phyloP scores from a whole-genome alignment of 768 basidiomycete species.

The Leucocoprinus sp. region DNA sequence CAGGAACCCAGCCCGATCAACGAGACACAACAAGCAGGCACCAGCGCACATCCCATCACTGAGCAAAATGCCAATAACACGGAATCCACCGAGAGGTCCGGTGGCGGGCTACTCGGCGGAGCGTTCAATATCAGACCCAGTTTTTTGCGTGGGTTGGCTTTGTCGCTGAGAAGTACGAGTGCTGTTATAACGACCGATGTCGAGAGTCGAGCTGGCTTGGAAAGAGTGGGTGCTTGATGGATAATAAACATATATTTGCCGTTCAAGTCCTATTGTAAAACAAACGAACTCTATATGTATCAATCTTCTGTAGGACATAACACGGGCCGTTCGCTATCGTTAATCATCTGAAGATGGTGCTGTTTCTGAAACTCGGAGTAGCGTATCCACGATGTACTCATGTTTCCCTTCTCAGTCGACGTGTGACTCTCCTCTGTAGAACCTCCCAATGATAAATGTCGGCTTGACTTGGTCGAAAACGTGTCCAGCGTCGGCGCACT shows the following conservation, averaged over 20 bases:
- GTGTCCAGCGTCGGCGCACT: not conserved
- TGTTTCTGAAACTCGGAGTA: conserved; percentile 2
- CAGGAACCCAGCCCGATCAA: too few relatives aligned
- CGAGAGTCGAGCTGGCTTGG: conserved; percentile 14
- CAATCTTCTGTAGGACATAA: not conserved
- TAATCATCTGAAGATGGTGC: not conserved
- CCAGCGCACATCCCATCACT: conserved; percentile 1
- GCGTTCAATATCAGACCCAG: conserved; percentile 19
- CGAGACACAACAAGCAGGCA: conserved; percentile 11
- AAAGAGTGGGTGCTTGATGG: conserved; percentile 12
- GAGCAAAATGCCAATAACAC: conserved; percentile 6
- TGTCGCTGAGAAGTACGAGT: not conserved
- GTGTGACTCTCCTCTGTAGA: not conserved
- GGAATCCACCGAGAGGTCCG: conserved; percentile 12
- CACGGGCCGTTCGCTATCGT: not conserved
- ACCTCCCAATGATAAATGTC: not conserved
- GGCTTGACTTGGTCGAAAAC: not conserved
- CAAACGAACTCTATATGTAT: not conserved
- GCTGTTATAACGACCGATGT: conserved; percentile 12
- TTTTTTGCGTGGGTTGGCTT: conserved; percentile 23
- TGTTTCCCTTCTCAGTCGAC: too few relatives aligned
- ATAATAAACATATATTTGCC: not conserved
- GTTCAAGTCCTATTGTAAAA: too few relatives aligned
- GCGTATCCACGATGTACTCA: conserved; percentile 1
- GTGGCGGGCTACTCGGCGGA: conserved; percentile 18